A percentile compares a stretch with the other conserved stretches of the same genome.
Conservation (phyloP, 2,329 filamentous ascomycete genomes). For the Aspergillus sclerotialis region DNA sequence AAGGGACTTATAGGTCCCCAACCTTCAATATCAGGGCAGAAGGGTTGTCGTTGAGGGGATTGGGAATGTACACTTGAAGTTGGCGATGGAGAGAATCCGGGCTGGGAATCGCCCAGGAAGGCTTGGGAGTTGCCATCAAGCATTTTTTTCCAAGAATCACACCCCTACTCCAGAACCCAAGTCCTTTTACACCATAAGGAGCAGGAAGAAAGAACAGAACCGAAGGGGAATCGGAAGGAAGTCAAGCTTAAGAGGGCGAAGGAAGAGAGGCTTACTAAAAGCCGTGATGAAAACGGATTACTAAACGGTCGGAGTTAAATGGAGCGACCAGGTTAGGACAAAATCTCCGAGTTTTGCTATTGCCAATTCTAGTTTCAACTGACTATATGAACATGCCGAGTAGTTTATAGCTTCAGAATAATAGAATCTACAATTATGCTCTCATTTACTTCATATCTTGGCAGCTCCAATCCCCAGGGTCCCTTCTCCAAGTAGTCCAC, state of each 20-base stretch:
- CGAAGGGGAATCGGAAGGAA: background rate
- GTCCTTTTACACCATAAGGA: constrained; percentile 6
- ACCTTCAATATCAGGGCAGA: constrained; percentile 85
- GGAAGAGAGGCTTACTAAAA: background rate
- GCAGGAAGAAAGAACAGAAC: background rate
- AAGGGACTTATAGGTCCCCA: constrained; percentile 88
- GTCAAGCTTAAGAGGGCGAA: background rate
- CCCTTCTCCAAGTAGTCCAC: too few relatives aligned
- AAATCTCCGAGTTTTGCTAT: too few relatives aligned
- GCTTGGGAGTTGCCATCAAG: constrained; percentile 28
- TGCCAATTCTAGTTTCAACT: too few relatives aligned
- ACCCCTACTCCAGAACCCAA: constrained; percentile 18
- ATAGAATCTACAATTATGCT: too few relatives aligned
- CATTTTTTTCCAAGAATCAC: constrained; percentile 22
- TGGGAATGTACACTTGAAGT: constrained; percentile 18
- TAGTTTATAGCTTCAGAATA: too few relatives aligned
- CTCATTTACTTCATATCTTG: too few relatives aligned
- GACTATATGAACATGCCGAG: too few relatives aligned
- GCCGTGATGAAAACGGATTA: background rate
- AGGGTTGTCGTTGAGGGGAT: constrained; percentile 48
- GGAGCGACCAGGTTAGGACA: too few relatives aligned
- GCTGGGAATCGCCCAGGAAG: constrained; percentile 23
- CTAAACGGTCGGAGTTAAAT: too few relatives aligned
- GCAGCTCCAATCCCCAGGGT: too few relatives aligned
- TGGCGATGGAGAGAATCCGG: constrained; percentile 20